These are phyloP conservation scores for Leptographium lundbergii DNA, from an alignment of 2,329 filamentous ascomycete genomes.

Conservation along the genomic window DNA sequence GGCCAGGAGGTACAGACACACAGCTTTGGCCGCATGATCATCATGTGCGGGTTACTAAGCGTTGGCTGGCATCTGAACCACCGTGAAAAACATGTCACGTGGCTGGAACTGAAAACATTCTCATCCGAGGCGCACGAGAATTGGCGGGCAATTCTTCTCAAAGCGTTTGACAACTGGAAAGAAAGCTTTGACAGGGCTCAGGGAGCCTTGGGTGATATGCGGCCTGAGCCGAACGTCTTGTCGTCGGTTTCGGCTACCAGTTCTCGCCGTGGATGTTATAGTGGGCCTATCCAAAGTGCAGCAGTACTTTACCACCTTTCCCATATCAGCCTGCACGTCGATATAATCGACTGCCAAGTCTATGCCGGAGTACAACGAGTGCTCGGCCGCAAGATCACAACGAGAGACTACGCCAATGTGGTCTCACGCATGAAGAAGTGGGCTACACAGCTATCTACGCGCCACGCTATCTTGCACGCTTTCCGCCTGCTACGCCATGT, in stretches of 20 bases:
- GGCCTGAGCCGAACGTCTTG: background rate
- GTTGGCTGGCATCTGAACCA: conserved; percentile 88
- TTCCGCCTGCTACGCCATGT: conserved; percentile 70
- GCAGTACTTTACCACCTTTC: conserved; percentile 76
- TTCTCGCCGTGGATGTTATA: conserved; percentile 35
- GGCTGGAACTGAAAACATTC: conserved; percentile 54
- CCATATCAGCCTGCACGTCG: conserved; percentile 79
- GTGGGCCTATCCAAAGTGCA: conserved; percentile 61
- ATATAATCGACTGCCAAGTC: conserved; percentile 82
- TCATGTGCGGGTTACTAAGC: conserved; percentile 83
- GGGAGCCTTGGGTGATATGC: conserved; percentile 21
- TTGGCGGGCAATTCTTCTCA: conserved; percentile 65
- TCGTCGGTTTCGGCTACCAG: conserved; percentile 16
- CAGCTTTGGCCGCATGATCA: conserved; percentile 75
- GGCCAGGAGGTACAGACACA: conserved; percentile 73
- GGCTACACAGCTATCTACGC: conserved; percentile 61
- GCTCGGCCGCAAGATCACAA: conserved; percentile 60
- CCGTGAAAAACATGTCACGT: conserved; percentile 72
- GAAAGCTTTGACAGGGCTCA: conserved; percentile 66
- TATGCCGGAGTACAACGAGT: conserved; percentile 69
- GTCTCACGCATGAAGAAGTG: conserved; percentile 66
- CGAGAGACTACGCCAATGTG: conserved; percentile 60
- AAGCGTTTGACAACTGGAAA: conserved; percentile 81
- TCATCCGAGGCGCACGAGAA: conserved; percentile 52
- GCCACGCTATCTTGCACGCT: conserved; percentile 75